Base-by-base conservation (phyloP, 2,329 filamentous ascomycete genomes). In the Pyrenochaeta sp. region DNA sequence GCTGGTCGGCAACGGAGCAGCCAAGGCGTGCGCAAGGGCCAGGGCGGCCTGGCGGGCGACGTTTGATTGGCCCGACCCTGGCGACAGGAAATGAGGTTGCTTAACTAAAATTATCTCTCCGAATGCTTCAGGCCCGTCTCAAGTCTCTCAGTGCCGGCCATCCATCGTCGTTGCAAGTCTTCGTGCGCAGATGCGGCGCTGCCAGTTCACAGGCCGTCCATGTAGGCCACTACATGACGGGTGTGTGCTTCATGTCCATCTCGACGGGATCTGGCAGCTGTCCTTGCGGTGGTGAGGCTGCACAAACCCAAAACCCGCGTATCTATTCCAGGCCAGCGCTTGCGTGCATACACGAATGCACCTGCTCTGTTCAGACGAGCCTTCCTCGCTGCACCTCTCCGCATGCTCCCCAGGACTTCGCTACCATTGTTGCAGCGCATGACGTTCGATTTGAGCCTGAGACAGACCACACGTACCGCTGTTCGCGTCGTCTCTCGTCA, bases 51-150 rank as follows among this genome's bases (percentile, higher is more conserved):
- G 36, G 42, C 22, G 39, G 22, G 22, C 24, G 48, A 34, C 9
- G 30, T 32, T 12, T 71, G 63, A 73, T 74, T 75, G 71, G 72
- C 32, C 54, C 24, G 51, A 37, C 46, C 65, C 56, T 56, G 65
- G 54, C 54, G 19, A 42, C 51, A 60, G 58, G 68, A 75, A 71
- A 73, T 73, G 68, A 72, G 64, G 52, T 53, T 59, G 55, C 56
- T 56, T 56, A 61, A 58, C 71, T 68, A 71, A 69, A 70, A 68
- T 70, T 70, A 72, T 71, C 66, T 60, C 55, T 58, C 56, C 60
- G 52, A 47, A 52, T 52, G 57, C 58, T 54, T 62, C 54, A 56
- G 27, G 25, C 40, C 47, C 58, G 58, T 66, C 58, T 62, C 57
- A 62, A 47, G 52, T 57, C 60, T 50, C 39, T 52, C 50, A 46